Conservation (phyloP, 108 stramenopile species). For the Pseudonitzschia pungens region DNA sequence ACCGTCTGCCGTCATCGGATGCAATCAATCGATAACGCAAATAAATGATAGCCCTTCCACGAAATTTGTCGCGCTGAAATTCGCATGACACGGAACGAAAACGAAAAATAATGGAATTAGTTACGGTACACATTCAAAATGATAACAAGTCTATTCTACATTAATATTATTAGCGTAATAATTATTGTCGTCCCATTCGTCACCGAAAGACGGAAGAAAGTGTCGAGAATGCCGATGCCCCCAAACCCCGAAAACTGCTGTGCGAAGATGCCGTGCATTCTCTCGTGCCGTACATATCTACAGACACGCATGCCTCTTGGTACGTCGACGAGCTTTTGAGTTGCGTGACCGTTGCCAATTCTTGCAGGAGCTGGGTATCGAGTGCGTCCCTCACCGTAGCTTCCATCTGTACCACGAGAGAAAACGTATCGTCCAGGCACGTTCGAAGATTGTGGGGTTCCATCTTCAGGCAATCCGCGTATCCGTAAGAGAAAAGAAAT, state of each 20-base stretch:
- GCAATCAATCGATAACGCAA: no score
- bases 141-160: neutral
- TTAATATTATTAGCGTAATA: neutral
- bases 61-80: no score
- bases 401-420: slow-evolving; percentile 31
- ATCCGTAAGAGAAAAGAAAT: slow-evolving; percentile 40
- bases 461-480: slow-evolving; percentile 34
- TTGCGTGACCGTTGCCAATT: slow-evolving; percentile 22
- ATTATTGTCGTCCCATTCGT: slow-evolving; percentile 5
- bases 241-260: neutral
- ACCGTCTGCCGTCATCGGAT: no score
- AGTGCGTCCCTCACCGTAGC: slow-evolving; percentile 29
- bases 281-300: neutral
- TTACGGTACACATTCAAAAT: no score
- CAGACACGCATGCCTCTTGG: slow-evolving; percentile 32
- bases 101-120: no score
- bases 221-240: neutral
- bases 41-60: no score
- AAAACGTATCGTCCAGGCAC: slow-evolving; percentile 36
- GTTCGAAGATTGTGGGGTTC: slow-evolving; percentile 30
- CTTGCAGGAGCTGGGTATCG: slow-evolving; percentile 30
- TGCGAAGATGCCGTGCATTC: slow-evolving; percentile 7
- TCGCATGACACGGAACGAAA: no score
- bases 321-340: slow-evolving; percentile 3
- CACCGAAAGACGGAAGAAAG: slow-evolving; percentile 7